phyloP scores from a whole-genome alignment of 176 grass and related monocot species.

The Aechmea fasciata region DNA sequence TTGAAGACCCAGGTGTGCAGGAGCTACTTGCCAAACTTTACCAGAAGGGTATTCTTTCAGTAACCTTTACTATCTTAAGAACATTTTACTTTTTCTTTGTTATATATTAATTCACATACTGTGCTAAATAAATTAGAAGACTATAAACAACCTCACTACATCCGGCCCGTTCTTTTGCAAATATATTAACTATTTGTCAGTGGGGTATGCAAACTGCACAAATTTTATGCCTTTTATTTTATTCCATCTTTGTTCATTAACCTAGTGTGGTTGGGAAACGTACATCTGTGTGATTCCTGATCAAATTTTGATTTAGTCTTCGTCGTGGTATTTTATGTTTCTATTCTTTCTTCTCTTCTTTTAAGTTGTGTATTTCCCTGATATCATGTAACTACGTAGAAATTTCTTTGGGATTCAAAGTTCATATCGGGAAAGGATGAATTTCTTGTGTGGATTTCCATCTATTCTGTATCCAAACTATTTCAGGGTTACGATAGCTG shows the following conservation, averaged over 20 bases:
- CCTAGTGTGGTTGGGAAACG: neutral
- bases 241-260: too few relatives aligned
- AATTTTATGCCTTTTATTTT: too few relatives aligned
- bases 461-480: neutral
- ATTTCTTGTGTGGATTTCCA: neutral
- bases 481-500: neutral
- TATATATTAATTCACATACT: neutral
- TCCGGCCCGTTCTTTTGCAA: neutral
- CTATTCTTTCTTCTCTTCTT: too few relatives aligned
- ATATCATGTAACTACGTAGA: neutral
- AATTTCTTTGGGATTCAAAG: neutral
- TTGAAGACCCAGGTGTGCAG: slow-evolving; percentile 95
- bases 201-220: neutral
- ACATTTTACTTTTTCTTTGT: neutral
- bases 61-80: neutral
- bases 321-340: too few relatives aligned
- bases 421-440: neutral
- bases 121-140: neutral
- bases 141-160: neutral
- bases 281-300: neutral
- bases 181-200: neutral
- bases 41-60: slow-evolving; percentile 56
- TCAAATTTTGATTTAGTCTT: too few relatives aligned
- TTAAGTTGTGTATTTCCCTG: neutral
- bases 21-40: slow-evolving; percentile 86